phyloP scores from a whole-genome alignment of 202 grass and related monocot species.

The Bolboschoenoplectus hybrid region DNA sequence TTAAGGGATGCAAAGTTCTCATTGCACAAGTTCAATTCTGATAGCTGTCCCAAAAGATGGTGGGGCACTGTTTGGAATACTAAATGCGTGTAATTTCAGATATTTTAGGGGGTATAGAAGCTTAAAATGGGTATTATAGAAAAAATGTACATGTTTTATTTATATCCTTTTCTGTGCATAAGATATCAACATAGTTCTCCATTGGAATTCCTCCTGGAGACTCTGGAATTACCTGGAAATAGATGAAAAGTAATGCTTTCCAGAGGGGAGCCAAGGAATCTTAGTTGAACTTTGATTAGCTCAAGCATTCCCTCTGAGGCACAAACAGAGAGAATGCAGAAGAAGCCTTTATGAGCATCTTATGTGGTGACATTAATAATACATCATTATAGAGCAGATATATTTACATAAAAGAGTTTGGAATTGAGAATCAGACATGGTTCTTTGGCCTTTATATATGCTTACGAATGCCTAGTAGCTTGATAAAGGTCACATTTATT shows the following conservation, averaged over 20 bases:
- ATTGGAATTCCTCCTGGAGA: not conserved
- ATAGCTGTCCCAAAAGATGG: slow-evolving; percentile 81
- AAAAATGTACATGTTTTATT: slow-evolving; percentile 31
- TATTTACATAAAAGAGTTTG: not conserved
- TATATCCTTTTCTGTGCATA: slow-evolving; percentile 30
- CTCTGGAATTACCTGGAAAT: slow-evolving; percentile 8
- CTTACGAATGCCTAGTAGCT: not conserved
- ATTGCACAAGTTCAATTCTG: slow-evolving; percentile 52
- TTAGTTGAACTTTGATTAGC: slow-evolving; percentile 5
- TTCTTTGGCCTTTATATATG: not conserved
- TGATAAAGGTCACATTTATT: not conserved
- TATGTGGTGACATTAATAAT: not conserved
- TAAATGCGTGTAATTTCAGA: slow-evolving; percentile 51
- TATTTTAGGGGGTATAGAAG: not conserved
- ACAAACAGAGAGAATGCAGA: not conserved
- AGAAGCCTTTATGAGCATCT: slow-evolving; percentile 16
- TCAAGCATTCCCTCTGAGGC: not conserved
- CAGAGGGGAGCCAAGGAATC: not conserved
- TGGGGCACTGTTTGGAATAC: slow-evolving; percentile 73
- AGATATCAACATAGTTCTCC: not conserved
- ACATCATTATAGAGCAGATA: not conserved
- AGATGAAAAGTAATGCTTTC: not conserved
- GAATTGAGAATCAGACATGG: not conserved
- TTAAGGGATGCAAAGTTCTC: slow-evolving; percentile 78
- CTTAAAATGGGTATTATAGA: not conserved